Evolutionary conservation across 2,329 filamentous ascomycete genomes (phyloP), one percentile per base, ranked within the genome.

Genomic region (Fusarium begoniae): DNA sequence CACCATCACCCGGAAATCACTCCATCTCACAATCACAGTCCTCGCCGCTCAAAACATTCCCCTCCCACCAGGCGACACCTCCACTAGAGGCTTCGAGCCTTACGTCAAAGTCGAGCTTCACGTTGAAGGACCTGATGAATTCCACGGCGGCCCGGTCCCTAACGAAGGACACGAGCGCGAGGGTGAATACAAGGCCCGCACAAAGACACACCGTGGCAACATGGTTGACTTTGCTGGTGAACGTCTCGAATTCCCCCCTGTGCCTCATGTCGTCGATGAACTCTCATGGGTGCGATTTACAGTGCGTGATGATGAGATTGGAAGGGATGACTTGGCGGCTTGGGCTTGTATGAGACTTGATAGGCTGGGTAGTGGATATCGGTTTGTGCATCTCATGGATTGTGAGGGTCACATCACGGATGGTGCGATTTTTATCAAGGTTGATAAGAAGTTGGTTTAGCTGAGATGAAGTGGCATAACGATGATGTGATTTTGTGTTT

Each of bases 301-400:
- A 77, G 87, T 98, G 75, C 93, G 95, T 82, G 94, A 98, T 80
- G 93, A 97, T 75, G 93, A 96, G 81, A 89, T 95, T 74, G 91
- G 92, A 8, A 88, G 89, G 71, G 95, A 98, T 78, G 89, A 92
- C 67, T 82, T 98, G 64, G 92, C 94, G 17, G 94, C 93, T 6
- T 98, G 96, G 96, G 91, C 93, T 4, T 98, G 95, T 79, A 91
- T 97, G 76, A 89, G 95, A 44, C 88, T 98, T 28, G 95, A 98
- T 82, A 89, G 95, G 13, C 82, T 98, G 67, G 90, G 90, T 69
- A 84, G 88, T 40, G 96, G 96, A 2, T 93, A 93, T 75, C 87
- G 95, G 17, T 90, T 98, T 74, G 86, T 98, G 63, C 92, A 92
- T 77, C 84, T 98, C 66, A 86, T 93, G 72, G 91, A 97, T 79